Conservation (phyloP, 2,329 filamentous ascomycete species). For the Aspergillus pseudotamarii region DNA sequence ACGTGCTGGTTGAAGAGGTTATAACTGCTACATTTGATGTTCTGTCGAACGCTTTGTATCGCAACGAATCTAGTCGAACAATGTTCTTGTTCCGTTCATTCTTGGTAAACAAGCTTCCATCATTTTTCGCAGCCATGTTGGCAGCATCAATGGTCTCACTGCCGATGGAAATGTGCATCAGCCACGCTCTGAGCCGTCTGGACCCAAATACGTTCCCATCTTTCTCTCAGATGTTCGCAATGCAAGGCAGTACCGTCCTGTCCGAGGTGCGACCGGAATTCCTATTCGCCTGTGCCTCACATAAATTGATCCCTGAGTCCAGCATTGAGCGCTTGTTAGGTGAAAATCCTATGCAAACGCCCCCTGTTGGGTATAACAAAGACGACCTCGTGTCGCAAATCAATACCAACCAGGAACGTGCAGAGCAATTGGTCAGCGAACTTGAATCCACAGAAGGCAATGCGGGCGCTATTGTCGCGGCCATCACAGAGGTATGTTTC, state of each 20-base stretch:
- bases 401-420: constrained; percentile 71
- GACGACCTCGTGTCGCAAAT: constrained; percentile 79
- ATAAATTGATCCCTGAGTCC: constrained; percentile 77
- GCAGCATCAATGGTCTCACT: constrained; percentile 61
- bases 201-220: constrained; percentile 66
- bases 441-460: constrained; percentile 91
- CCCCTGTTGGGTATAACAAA: constrained; percentile 75
- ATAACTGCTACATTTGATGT: constrained; percentile 89
- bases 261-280: constrained; percentile 78
- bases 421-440: constrained; percentile 76
- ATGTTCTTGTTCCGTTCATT: constrained; percentile 82
- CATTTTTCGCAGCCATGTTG: constrained; percentile 61
- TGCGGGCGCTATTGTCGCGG: constrained; percentile 79
- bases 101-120: constrained; percentile 72
- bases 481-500: constrained; percentile 67
- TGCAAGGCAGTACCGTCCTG: constrained; percentile 60
- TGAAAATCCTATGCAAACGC: constrained; percentile 78
- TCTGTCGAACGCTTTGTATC: constrained; percentile 81
- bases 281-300: constrained; percentile 84
- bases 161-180: constrained; percentile 66
- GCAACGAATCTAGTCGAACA: constrained; percentile 61
- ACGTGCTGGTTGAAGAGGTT: constrained; percentile 76
- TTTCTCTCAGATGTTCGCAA: constrained; percentile 65
- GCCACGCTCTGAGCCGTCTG: constrained; percentile 65
- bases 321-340: constrained; percentile 80